These are phyloP conservation scores for Monosporozyma siamensis DNA, from an alignment of 805 yeast genomes.

Conservation along the genomic window DNA sequence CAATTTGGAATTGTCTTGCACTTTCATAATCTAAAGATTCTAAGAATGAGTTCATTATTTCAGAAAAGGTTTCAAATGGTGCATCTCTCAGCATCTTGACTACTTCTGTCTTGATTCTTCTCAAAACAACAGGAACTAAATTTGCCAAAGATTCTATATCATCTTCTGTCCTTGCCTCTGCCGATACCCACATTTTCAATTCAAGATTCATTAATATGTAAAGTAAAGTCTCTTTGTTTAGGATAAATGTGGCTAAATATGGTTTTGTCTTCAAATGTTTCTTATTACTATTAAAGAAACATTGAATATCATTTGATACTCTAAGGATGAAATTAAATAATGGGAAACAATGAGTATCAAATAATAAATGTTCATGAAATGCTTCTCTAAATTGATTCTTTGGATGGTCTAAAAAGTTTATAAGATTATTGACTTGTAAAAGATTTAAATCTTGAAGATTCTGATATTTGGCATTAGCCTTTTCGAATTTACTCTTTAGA, in stretches of 20 bases:
- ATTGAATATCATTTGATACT: slow-evolving; percentile 26
- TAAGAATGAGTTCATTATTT: slow-evolving; percentile 39
- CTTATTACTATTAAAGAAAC: slow-evolving; percentile 14
- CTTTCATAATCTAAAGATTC: slow-evolving; percentile 37
- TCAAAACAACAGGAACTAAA: slow-evolving; percentile 35
- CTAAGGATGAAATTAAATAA: slow-evolving; percentile 33
- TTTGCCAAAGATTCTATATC: slow-evolving; percentile 46
- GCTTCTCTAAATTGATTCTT: slow-evolving; percentile 53
- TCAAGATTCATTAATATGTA: slow-evolving; percentile 49
- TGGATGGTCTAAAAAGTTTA: slow-evolving; percentile 45
- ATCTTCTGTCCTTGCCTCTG: slow-evolving; percentile 38
- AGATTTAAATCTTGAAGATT: slow-evolving; percentile 19
- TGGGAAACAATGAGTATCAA: slow-evolving; percentile 47
- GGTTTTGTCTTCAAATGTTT: slow-evolving; percentile 25
- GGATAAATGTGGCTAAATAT: slow-evolving; percentile 26
- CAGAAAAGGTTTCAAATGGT: slow-evolving; percentile 25
- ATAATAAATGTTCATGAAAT: slow-evolving; percentile 55
- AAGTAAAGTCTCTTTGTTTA: slow-evolving; percentile 44
- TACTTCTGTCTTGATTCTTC: slow-evolving; percentile 17
- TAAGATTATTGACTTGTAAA: slow-evolving; percentile 44
- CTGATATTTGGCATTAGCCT: slow-evolving; percentile 7
- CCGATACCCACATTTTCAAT: slow-evolving; percentile 55
- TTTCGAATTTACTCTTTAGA: slow-evolving; percentile 5
- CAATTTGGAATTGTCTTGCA: slow-evolving; percentile 48
- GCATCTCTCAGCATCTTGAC: slow-evolving; percentile 3